Conservation (phyloP, 345 rosid species). For the Aurinia saxatilis region DNA sequence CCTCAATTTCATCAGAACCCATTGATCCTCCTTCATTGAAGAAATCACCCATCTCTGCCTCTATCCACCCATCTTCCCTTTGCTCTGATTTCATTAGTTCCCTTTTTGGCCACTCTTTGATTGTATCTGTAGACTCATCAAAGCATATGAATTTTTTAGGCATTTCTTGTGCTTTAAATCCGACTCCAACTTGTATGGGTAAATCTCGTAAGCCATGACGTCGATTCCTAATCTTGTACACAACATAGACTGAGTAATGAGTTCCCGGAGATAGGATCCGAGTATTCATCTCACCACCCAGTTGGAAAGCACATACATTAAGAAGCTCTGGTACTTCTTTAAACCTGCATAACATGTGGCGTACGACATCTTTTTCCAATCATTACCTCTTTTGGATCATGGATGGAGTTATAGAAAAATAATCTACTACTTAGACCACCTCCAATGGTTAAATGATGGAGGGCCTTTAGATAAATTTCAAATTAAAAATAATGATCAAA, state of each 20-base stretch:
- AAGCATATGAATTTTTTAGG: background rate
- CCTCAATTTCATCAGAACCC: background rate
- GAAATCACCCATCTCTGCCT: background rate
- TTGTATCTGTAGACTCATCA: background rate
- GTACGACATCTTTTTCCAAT: too few species aligned
- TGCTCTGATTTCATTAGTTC: background rate
- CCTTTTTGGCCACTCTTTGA: background rate
- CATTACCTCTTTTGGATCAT: too few species aligned
- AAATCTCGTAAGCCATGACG: background rate
- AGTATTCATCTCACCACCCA: background rate
- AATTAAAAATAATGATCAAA: too few species aligned
- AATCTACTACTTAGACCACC: too few species aligned
- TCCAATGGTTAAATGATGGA: too few species aligned
- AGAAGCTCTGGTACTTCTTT: background rate
- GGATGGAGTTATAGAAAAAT: too few species aligned
- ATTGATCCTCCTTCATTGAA: background rate
- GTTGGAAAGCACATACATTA: background rate
- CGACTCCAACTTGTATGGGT: background rate
- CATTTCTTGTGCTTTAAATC: background rate
- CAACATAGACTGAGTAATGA: background rate
- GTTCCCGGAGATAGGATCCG: background rate
- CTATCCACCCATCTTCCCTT: background rate
- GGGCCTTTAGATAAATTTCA: too few species aligned
- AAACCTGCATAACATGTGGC: too few species aligned
- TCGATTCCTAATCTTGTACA: background rate